Evolutionary conservation across 306 rosid species (phyloP).

Genomic region (Prunus mira): DNA sequence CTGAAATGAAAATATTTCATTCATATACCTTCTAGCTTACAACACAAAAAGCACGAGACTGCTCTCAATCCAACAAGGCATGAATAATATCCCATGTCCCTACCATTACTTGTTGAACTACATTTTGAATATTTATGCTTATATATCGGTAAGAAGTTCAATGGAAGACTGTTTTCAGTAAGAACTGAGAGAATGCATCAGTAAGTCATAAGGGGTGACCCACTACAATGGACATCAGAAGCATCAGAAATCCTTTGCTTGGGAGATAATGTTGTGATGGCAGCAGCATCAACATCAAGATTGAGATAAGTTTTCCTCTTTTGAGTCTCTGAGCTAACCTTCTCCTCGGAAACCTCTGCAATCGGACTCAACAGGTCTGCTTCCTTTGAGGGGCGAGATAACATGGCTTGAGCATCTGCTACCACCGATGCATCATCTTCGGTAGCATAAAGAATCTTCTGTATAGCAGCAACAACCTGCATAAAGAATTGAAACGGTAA

Average conservation of each 20-base stretch:
- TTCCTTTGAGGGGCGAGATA: constrained; percentile 42
- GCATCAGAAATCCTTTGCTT: constrained; percentile 80
- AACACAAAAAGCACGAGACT: background rate
- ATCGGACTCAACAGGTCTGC: constrained; percentile 67
- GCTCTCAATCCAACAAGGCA: background rate
- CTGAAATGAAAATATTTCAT: background rate
- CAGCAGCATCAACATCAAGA: constrained; percentile 67
- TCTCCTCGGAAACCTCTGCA: constrained; percentile 75
- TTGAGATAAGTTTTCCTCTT: constrained; percentile 73
- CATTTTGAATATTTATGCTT: too few relatives aligned
- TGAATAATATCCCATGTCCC: constrained; percentile 4
- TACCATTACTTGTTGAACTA: background rate
- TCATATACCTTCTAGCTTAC: constrained; percentile 1
- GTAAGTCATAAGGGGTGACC: constrained; percentile 86
- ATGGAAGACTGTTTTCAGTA: background rate
- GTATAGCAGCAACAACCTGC: constrained; percentile 79
- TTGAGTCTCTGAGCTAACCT: constrained; percentile 52
- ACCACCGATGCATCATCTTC: constrained; percentile 73
- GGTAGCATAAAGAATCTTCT: constrained; percentile 84
- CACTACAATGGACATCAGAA: constrained; percentile 85
- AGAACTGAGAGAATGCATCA: constrained; percentile 21
- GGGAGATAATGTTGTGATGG: constrained; percentile 54
- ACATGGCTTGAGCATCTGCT: constrained; percentile 87
- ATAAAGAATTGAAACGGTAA: constrained; percentile 7
- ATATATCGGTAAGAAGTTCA: background rate